phyloP scores from a whole-genome alignment of 345 rosid genomes.

The Linum tenue region DNA sequence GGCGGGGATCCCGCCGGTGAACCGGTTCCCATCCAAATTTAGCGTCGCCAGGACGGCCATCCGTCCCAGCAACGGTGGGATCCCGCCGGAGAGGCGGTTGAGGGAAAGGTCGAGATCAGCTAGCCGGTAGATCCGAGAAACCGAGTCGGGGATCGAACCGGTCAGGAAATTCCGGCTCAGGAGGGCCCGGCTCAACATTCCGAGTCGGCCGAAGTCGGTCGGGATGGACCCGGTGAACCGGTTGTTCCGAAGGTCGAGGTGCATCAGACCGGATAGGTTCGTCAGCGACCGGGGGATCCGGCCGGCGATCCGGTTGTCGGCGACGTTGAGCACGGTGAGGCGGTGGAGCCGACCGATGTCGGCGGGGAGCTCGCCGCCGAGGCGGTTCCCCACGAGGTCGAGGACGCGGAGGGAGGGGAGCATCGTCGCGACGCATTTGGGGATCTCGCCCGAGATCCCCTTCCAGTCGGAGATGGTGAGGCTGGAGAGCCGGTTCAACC shows the following conservation, averaged over 20 bases:
- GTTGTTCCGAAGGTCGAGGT: constrained; percentile 70
- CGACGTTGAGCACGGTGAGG: constrained; percentile 62
- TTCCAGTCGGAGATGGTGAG: constrained; percentile 81
- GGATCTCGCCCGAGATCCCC: constrained; percentile 75
- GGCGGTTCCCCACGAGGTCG: constrained; percentile 62
- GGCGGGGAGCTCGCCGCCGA: constrained; percentile 51
- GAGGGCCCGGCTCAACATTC: constrained; percentile 69
- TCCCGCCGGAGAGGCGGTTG: constrained; percentile 52
- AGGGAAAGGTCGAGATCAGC: constrained; percentile 73
- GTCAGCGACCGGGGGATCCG: constrained; percentile 49
- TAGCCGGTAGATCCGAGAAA: constrained; percentile 58
- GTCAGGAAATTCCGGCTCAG: constrained; percentile 50
- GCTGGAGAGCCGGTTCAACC: constrained; percentile 50
- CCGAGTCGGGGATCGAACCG: constrained; percentile 52
- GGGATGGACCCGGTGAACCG: constrained; percentile 50
- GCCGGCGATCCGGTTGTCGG: constrained; percentile 68
- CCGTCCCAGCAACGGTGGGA: constrained; percentile 56
- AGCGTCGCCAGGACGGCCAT: constrained; percentile 78
- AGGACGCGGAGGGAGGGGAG: constrained; percentile 60
- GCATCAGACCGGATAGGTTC: constrained; percentile 68
- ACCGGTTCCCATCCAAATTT: constrained; percentile 57
- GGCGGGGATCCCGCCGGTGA: constrained; percentile 49
- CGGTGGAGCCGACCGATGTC: constrained; percentile 51
- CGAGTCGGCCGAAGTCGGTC: constrained; percentile 36
- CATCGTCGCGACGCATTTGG: constrained; percentile 39